Evolutionary conservation across 78 protist species (phyloP).

Genomic region (Tieghemostelium lacteum): DNA sequence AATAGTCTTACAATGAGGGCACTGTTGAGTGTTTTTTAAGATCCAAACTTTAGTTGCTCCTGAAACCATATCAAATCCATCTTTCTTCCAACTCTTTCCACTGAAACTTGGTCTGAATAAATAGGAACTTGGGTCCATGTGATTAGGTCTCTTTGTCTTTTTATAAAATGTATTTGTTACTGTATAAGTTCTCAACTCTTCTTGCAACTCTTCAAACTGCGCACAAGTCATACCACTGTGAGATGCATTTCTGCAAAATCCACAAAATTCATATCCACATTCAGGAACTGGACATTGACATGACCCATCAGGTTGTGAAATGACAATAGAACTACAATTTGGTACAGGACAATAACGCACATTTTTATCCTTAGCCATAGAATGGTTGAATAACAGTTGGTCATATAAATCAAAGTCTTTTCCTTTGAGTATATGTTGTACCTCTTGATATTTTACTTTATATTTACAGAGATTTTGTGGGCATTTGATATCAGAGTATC

Average conservation of each 20-base stretch:
- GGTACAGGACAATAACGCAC: slow-evolving; percentile 25
- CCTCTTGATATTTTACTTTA: slow-evolving; percentile 15
- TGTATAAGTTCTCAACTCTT: too few relatives aligned
- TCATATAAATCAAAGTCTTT: slow-evolving; percentile 26
- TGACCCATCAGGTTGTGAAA: neutral
- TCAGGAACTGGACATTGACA: neutral
- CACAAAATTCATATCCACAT: slow-evolving; percentile 12
- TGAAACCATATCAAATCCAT: too few relatives aligned
- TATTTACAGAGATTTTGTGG: slow-evolving; percentile 23
- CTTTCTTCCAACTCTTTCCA: too few relatives aligned
- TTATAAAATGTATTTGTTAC: too few relatives aligned
- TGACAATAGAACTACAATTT: slow-evolving; percentile 2
- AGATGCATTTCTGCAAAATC: slow-evolving; percentile 27
- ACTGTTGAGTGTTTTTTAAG: slow-evolving; percentile 28
- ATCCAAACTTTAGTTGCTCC: too few relatives aligned
- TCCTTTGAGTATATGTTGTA: slow-evolving; percentile 18
- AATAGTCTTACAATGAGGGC: slow-evolving; percentile 14
- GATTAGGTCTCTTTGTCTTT: too few relatives aligned
- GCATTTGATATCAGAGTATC: slow-evolving; percentile 36
- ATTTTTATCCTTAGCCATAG: slow-evolving; percentile 7
- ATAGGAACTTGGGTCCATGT: too few relatives aligned
- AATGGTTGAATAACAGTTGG: neutral
- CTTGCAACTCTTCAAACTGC: neutral
- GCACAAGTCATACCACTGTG: neutral
- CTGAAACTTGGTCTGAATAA: too few relatives aligned